Evolutionary conservation across 2,329 filamentous ascomycete genomes (phyloP).

Genomic region (Colletotrichum sp.): DNA sequence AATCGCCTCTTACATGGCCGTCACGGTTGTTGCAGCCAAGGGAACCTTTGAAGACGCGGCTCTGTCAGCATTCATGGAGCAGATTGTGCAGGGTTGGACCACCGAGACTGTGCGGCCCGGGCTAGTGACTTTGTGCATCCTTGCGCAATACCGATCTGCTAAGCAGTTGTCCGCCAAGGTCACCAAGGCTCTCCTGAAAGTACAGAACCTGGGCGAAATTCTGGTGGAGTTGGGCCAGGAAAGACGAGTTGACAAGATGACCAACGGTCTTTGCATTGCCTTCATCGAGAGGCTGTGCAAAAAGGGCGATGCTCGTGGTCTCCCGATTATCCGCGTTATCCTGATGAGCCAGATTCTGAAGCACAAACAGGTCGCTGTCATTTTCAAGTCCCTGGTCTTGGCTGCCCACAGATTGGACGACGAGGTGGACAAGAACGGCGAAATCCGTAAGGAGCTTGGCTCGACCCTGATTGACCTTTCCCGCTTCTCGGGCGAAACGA

Average conservation of each 20-base stretch:
- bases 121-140: conserved; percentile 78
- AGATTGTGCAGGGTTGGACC: conserved; percentile 79
- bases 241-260: conserved; percentile 73
- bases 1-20: conserved; percentile 89
- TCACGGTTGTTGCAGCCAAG: conserved; percentile 85
- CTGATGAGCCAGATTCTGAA: conserved; percentile 65
- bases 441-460: conserved; percentile 67
- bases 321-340: conserved; percentile 65
- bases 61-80: conserved; percentile 89
- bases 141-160: conserved; percentile 79
- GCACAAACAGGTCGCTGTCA: conserved; percentile 66
- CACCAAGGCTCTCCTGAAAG: conserved; percentile 70
- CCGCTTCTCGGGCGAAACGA: conserved; percentile 61
- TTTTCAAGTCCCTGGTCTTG: conserved; percentile 69
- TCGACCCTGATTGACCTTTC: conserved; percentile 71
- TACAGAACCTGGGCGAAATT: conserved; percentile 63
- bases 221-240: conserved; percentile 67
- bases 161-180: conserved; percentile 73
- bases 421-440: conserved; percentile 56
- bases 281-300: conserved; percentile 66
- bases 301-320: conserved; percentile 61
- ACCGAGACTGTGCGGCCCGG: conserved; percentile 74
- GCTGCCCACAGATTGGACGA: conserved; percentile 64
- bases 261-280: conserved; percentile 73
- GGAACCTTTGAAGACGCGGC: conserved; percentile 78